Percentiles rank a stretch among this genome's conserved stretches.
phyloP scores from a whole-genome alignment of 2,329 filamentous ascomycete genomes.

The Xylariales sp. region DNA sequence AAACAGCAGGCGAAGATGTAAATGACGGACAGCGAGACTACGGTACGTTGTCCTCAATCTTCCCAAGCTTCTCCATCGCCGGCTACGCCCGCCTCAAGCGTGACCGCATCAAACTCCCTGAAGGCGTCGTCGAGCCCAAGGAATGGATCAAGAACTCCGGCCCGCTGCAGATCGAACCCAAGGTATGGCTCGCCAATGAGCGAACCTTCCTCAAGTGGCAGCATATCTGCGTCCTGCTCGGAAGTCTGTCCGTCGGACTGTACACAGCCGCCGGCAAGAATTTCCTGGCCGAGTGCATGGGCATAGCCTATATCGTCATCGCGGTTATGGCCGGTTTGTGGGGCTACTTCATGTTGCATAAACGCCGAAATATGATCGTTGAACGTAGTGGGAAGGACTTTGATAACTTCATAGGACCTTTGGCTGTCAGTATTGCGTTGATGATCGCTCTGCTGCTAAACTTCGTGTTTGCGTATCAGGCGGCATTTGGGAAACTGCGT shows the following conservation, averaged over 20 bases:
- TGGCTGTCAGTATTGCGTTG: conserved; percentile 76
- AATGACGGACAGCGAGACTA: conserved; percentile 27
- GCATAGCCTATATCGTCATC: conserved; percentile 77
- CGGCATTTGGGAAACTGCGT: conserved; percentile 6
- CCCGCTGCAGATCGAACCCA: conserved; percentile 88
- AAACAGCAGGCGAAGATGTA: conserved; percentile 20
- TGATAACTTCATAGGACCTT: conserved; percentile 79
- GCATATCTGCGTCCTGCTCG: conserved; percentile 85
- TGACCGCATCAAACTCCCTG: conserved; percentile 59
- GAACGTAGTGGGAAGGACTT: conserved; percentile 88
- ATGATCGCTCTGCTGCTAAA: conserved; percentile 78
- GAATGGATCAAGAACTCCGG: conserved; percentile 94
- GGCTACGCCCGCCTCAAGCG: conserved; percentile 63
- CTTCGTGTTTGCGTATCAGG: conserved; percentile 67
- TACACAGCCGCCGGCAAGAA: conserved; percentile 86
- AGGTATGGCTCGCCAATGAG: conserved; percentile 98
- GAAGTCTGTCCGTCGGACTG: conserved; percentile 74
- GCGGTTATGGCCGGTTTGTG: conserved; percentile 79
- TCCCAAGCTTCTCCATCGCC: conserved; percentile 78
- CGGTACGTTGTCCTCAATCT: conserved; percentile 58
- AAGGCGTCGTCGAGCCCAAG: conserved; percentile 80
- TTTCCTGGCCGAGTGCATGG: conserved; percentile 69
- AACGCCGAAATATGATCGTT: conserved; percentile 71
- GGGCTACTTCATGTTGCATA: conserved; percentile 81
- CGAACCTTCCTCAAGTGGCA: conserved; percentile 99